These are phyloP conservation scores for Astraeus odoratus DNA, from an alignment of 768 basidiomycete species.

Conservation along the genomic window DNA sequence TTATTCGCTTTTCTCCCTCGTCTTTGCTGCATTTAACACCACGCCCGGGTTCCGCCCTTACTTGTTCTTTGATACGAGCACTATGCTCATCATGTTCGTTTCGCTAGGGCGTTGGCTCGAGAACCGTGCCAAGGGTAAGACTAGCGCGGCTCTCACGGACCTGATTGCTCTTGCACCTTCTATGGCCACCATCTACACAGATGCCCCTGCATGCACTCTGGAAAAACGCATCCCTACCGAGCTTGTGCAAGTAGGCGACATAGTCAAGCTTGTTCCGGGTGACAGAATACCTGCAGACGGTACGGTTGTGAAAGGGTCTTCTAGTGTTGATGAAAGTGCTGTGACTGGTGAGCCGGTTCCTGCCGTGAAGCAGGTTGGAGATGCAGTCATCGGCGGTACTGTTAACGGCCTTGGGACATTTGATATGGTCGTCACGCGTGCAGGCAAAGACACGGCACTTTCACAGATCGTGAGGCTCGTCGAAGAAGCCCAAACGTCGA, in stretches of 20 bases:
- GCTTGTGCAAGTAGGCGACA: slow-evolving; percentile 90
- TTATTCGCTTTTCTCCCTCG: slow-evolving; percentile 74
- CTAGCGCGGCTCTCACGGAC: slow-evolving; percentile 92
- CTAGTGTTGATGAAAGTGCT: slow-evolving; percentile 91
- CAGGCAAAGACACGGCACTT: slow-evolving; percentile 93
- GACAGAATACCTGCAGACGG: slow-evolving; percentile 97
- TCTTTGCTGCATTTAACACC: slow-evolving; percentile 55
- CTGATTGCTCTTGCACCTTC: slow-evolving; percentile 93
- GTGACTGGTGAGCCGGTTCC: slow-evolving; percentile 94
- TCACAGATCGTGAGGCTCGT: slow-evolving; percentile 96
- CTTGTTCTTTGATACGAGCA: slow-evolving; percentile 97
- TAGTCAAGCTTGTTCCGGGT: slow-evolving; percentile 89
- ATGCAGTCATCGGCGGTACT: slow-evolving; percentile 91
- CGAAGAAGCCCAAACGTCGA: slow-evolving; percentile 95
- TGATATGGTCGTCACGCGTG: slow-evolving; percentile 92
- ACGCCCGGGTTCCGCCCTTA: slow-evolving; percentile 70
- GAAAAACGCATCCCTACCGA: slow-evolving; percentile 93
- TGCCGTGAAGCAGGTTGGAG: slow-evolving; percentile 75
- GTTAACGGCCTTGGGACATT: slow-evolving; percentile 97
- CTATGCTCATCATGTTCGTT: slow-evolving; percentile 97
- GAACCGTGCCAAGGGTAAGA: slow-evolving; percentile 95
- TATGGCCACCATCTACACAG: slow-evolving; percentile 93
- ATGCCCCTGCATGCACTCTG: slow-evolving; percentile 68
- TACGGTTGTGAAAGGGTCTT: slow-evolving; percentile 77
- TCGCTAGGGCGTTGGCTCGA: slow-evolving; percentile 93